A percentile compares a stretch with the other conserved stretches of the same genome.
Conservation (phyloP, 495 filamentous ascomycete genomes). For the Aspergillus biplanus region DNA sequence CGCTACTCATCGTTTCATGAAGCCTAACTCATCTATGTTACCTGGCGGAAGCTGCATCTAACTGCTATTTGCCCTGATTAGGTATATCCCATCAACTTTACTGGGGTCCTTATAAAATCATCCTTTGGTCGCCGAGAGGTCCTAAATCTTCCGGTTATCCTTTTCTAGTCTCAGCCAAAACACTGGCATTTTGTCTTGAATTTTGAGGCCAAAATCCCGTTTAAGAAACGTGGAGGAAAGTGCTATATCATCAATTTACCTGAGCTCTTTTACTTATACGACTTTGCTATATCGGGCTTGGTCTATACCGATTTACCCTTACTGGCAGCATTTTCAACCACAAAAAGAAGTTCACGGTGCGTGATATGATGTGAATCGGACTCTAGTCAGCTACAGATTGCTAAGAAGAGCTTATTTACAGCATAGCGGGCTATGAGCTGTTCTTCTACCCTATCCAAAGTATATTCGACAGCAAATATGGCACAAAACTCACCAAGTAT, state of each 20-base stretch:
- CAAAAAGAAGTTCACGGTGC: not conserved
- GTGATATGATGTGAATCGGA: not conserved
- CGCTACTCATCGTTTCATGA: not conserved
- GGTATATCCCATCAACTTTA: not conserved
- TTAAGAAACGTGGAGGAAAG: too few species aligned
- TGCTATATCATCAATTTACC: too few species aligned
- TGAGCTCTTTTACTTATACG: too few species aligned
- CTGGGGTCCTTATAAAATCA: not conserved
- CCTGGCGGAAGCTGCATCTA: not conserved
- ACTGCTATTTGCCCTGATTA: not conserved
- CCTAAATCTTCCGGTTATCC: not conserved
- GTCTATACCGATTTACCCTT: too few species aligned
- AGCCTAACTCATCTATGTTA: not conserved
- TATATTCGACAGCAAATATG: constrained; percentile 23
- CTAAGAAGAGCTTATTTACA: not conserved
- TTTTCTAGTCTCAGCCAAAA: not conserved
- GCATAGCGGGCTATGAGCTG: not conserved
- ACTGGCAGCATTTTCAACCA: not conserved
- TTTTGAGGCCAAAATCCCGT: too few species aligned
- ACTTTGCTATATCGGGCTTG: too few species aligned
- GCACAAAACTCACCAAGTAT: constrained; percentile 31
- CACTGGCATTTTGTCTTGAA: too few species aligned
- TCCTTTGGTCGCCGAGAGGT: not conserved
- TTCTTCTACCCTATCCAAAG: constrained; percentile 7
- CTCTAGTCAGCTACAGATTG: not conserved